A percentile compares a stretch with the other conserved stretches of the same genome.
phyloP scores from a whole-genome alignment of 2,329 filamentous ascomycete genomes.

The Clonostachys chloroleuca region DNA sequence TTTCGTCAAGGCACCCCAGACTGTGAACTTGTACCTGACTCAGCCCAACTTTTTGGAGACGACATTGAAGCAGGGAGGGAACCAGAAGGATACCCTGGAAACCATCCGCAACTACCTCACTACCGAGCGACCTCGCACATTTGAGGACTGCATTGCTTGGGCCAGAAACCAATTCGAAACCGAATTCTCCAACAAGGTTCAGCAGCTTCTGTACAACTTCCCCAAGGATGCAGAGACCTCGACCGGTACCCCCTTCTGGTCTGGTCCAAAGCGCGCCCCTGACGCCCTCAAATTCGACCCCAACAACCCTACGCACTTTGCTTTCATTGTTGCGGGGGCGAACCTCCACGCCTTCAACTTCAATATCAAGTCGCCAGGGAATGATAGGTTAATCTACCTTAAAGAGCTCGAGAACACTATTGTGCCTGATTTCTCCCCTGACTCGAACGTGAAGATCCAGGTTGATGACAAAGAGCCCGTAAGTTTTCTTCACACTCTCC shows the following conservation, averaged over 20 bases:
- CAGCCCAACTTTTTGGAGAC: slow-evolving; percentile 87
- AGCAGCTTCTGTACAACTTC: slow-evolving; percentile 94
- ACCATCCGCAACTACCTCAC: slow-evolving; percentile 87
- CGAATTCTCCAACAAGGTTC: slow-evolving; percentile 94
- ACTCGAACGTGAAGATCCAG: slow-evolving; percentile 91
- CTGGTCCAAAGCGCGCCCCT: slow-evolving; percentile 93
- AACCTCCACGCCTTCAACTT: slow-evolving; percentile 98
- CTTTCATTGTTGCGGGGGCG: slow-evolving; percentile 82
- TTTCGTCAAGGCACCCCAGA: slow-evolving; percentile 90
- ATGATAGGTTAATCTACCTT: slow-evolving; percentile 65
- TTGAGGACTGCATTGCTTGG: slow-evolving; percentile 97
- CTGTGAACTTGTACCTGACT: slow-evolving; percentile 88
- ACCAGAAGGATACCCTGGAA: slow-evolving; percentile 90
- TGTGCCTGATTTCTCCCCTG: slow-evolving; percentile 89
- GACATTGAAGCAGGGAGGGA: slow-evolving; percentile 87
- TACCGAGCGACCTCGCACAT: slow-evolving; percentile 83
- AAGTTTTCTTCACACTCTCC: background rate
- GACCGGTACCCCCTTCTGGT: slow-evolving; percentile 92
- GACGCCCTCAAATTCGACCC: slow-evolving; percentile 86
- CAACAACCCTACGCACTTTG: slow-evolving; percentile 79
- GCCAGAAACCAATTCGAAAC: slow-evolving; percentile 90
- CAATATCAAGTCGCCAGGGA: slow-evolving; percentile 79
- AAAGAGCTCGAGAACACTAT: slow-evolving; percentile 89
- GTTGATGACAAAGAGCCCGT: slow-evolving; percentile 77
- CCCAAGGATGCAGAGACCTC: slow-evolving; percentile 90